A percentile compares a stretch with the other conserved stretches of the same genome.
Conservation (phyloP, 768 basidiomycete genomes). For the Mycena rebaudengoi region DNA sequence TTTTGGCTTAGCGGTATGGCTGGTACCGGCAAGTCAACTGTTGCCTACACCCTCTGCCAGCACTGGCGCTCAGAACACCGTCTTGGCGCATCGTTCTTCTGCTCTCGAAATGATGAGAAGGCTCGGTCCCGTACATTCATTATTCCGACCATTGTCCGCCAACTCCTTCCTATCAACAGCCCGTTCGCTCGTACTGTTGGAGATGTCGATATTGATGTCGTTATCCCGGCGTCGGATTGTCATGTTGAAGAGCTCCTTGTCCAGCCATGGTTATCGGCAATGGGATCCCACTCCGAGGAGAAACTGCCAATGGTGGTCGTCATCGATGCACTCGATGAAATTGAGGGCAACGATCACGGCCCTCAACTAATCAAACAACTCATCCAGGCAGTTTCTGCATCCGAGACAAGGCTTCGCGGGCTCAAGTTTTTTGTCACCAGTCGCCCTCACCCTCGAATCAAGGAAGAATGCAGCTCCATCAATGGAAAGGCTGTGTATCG, state of each 20-base stretch:
- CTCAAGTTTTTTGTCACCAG: constrained; percentile 7
- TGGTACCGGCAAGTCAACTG: too few relatives aligned
- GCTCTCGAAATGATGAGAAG: background rate
- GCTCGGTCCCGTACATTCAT: background rate
- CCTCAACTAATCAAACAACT: background rate
- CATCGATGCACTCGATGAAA: background rate
- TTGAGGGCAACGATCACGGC: background rate
- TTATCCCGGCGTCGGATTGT: too few relatives aligned
- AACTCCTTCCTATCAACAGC: too few relatives aligned
- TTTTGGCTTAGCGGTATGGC: constrained; percentile 4
- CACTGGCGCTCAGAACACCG: background rate
- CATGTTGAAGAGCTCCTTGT: too few relatives aligned
- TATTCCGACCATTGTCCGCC: background rate
- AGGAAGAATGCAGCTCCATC: background rate
- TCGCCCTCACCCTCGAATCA: background rate
- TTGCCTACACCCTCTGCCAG: constrained; percentile 5
- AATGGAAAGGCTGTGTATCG: background rate
- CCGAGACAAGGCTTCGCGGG: background rate
- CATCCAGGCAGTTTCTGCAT: too few relatives aligned
- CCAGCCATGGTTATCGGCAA: too few relatives aligned
- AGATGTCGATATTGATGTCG: too few relatives aligned
- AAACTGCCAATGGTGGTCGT: background rate
- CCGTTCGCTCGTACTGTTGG: too few relatives aligned
- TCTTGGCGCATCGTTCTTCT: constrained; percentile 3
- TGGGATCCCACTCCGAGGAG: too few relatives aligned